phyloP scores from a whole-genome alignment of 306 rosid species.

The Fragaria ananassa region DNA sequence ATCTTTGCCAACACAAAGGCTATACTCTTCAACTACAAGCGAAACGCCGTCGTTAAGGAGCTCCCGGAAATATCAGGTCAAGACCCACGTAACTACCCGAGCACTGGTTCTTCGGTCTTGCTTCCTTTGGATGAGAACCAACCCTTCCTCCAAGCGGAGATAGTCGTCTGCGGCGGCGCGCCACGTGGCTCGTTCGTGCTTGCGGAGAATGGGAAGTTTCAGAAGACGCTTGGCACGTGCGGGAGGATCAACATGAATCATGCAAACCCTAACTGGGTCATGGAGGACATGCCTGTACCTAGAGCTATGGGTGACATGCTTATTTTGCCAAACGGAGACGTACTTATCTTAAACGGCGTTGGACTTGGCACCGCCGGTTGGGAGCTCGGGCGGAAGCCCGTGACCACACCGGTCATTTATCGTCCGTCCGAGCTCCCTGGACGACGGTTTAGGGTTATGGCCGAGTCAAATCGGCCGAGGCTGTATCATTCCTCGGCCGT shows the following conservation, averaged over 20 bases:
- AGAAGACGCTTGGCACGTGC: constrained; percentile 40
- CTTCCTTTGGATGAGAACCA: constrained; percentile 64
- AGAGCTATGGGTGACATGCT: constrained; percentile 78
- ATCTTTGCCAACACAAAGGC: constrained; percentile 69
- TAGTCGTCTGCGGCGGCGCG: constrained; percentile 75
- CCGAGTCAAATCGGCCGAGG: constrained; percentile 43
- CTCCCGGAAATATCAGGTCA: constrained; percentile 58
- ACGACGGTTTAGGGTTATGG: constrained; percentile 38
- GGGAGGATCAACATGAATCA: constrained; percentile 48
- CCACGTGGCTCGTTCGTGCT: constrained; percentile 31
- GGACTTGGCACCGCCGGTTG: constrained; percentile 66
- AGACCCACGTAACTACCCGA: constrained; percentile 74
- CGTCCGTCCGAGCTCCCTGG: constrained; percentile 7
- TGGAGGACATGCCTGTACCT: constrained; percentile 67
- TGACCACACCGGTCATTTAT: constrained; percentile 45
- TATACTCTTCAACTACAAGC: constrained; percentile 46
- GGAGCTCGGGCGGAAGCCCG: constrained; percentile 50
- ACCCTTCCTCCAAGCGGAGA: constrained; percentile 29
- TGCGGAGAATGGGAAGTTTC: constrained; percentile 30
- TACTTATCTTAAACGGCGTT: constrained; percentile 60
- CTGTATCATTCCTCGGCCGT: constrained; percentile 66
- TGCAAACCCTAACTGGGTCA: constrained; percentile 51
- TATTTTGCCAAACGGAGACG: constrained; percentile 57
- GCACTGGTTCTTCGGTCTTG: constrained; percentile 73
- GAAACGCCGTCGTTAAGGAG: constrained; percentile 44